Conservation (phyloP, 2,329 filamentous ascomycete species). For the Aureobasidium sp. region DNA sequence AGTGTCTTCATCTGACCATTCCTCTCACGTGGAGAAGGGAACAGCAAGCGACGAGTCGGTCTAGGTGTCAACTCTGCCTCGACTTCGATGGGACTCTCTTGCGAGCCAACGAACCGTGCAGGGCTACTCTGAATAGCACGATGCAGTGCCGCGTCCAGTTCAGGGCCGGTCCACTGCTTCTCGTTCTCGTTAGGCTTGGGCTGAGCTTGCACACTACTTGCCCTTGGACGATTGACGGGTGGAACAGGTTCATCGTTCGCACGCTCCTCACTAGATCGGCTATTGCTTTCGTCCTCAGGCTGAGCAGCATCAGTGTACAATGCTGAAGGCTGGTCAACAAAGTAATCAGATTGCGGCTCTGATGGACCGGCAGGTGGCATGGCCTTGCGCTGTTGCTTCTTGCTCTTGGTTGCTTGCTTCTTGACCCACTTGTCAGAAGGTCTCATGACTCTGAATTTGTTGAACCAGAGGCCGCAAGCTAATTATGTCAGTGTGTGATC, state of each 20-base stretch:
- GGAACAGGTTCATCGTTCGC: not conserved
- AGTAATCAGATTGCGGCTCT: slow-evolving; percentile 17
- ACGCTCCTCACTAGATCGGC: slow-evolving; percentile 4
- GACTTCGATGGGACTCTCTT: slow-evolving; percentile 43
- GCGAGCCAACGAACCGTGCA: slow-evolving; percentile 43
- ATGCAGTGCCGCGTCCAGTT: slow-evolving; percentile 35
- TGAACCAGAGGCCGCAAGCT: slow-evolving; percentile 91
- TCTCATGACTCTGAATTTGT: slow-evolving; percentile 78
- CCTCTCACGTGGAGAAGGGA: slow-evolving; percentile 67
- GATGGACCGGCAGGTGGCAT: slow-evolving; percentile 11
- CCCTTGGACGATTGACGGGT: slow-evolving; percentile 38
- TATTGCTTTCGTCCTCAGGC: slow-evolving; percentile 14
- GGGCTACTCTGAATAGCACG: slow-evolving; percentile 58
- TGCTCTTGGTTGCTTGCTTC: slow-evolving; percentile 23
- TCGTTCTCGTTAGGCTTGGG: slow-evolving; percentile 29
- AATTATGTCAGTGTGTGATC: slow-evolving; percentile 10
- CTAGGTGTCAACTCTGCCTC: slow-evolving; percentile 48
- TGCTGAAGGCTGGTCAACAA: slow-evolving; percentile 16
- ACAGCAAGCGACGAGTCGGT: slow-evolving; percentile 64
- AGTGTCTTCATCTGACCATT: slow-evolving; percentile 56
- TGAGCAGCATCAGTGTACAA: slow-evolving; percentile 18
- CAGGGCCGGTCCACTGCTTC: slow-evolving; percentile 19
- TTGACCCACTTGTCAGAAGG: slow-evolving; percentile 69
- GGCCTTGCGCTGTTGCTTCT: slow-evolving; percentile 28
- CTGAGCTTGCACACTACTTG: slow-evolving; percentile 42